A percentile compares a stretch with the other conserved stretches of the same genome.
Conservation (phyloP, 2,329 filamentous ascomycete genomes). For the Emmonsia crescens region DNA sequence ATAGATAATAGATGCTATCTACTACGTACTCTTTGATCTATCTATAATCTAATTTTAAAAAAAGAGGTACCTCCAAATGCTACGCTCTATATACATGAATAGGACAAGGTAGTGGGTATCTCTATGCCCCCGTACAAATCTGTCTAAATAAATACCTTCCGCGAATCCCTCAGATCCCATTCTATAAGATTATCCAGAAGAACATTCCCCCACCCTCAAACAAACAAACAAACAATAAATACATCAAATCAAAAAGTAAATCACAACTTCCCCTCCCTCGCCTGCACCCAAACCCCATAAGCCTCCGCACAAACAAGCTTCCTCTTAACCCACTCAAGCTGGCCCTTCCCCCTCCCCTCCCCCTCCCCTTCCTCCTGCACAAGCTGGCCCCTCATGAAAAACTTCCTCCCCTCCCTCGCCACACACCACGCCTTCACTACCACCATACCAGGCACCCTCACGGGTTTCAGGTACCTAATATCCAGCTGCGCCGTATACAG, state of each 20-base stretch:
- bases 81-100: neutral
- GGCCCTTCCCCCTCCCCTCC: constrained; percentile 13
- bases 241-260: neutral
- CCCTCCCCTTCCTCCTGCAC: constrained; percentile 25
- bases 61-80: no score
- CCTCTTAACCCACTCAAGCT: constrained; percentile 23
- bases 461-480: constrained; percentile 29
- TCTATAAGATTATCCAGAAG: neutral
- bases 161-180: neutral
- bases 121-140: neutral
- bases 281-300: constrained; percentile 32
- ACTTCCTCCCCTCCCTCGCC: constrained; percentile 29
- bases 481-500: constrained; percentile 33
- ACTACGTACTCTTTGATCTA: no score
- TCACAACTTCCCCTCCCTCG: constrained; percentile 20
- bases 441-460: constrained; percentile 26
- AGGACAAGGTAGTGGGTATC: neutral
- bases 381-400: constrained; percentile 31
- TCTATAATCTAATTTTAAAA: no score
- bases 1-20: no score
- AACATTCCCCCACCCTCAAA: neutral
- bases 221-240: neutral
- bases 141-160: no score
- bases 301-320: constrained; percentile 30
- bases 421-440: constrained; percentile 28